phyloP scores from a whole-genome alignment of 352 stramenopile species.

The Aphanomyces euteiches region DNA sequence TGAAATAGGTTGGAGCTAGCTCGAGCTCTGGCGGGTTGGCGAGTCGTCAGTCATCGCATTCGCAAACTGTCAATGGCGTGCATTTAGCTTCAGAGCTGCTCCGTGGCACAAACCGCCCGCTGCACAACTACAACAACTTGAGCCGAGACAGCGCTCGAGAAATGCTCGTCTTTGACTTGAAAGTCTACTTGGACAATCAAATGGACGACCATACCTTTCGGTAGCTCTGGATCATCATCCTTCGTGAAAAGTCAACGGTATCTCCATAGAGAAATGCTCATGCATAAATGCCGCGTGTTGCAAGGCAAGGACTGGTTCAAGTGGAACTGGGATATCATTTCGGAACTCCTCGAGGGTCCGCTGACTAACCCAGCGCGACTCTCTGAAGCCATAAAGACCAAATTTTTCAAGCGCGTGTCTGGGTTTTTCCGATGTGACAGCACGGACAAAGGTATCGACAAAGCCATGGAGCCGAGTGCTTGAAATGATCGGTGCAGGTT shows the following conservation, averaged over 20 bases:
- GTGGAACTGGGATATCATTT: conserved; percentile 91
- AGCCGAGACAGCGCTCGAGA: conserved; percentile 68
- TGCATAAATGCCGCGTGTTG: conserved; percentile 79
- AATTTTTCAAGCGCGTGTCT: conserved; percentile 88
- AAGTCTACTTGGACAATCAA: conserved; percentile 82
- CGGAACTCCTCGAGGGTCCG: conserved; percentile 80
- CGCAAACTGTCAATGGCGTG: conserved; percentile 78
- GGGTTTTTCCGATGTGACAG: conserved; percentile 88
- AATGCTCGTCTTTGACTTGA: conserved; percentile 82
- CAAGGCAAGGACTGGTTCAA: conserved; percentile 89
- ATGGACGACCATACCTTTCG: conserved; percentile 83
- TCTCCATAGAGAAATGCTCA: conserved; percentile 71
- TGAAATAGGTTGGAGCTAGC: conserved; percentile 17
- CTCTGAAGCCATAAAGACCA: conserved; percentile 89
- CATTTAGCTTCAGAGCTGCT: conserved; percentile 81
- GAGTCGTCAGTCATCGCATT: neutral
- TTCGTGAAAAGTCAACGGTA: neutral
- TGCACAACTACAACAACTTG: conserved; percentile 38
- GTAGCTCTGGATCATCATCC: neutral
- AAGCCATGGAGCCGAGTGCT: no score
- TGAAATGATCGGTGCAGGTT: conserved; percentile 32
- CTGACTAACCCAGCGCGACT: conserved; percentile 81
- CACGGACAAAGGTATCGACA: conserved; percentile 61
- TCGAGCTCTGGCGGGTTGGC: neutral
- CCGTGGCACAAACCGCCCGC: conserved; percentile 82